A percentile compares a stretch with the other conserved stretches of the same genome.
Conservation (phyloP, 2,329 filamentous ascomycete genomes). For the Fusarium newnesense region DNA sequence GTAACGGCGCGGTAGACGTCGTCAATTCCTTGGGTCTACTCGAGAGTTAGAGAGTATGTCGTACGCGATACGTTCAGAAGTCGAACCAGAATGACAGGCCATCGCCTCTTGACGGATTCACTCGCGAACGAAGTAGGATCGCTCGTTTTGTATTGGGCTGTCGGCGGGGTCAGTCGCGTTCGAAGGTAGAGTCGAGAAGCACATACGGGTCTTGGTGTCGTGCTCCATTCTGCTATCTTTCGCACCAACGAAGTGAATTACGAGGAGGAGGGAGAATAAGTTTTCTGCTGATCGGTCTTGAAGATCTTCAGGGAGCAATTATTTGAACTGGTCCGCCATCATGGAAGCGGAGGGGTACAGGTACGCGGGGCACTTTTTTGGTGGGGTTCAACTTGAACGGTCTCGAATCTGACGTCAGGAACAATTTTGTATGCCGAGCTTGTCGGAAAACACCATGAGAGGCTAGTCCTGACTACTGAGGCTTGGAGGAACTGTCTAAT, state of each 20-base stretch:
- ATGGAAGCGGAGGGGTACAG: conserved; percentile 47
- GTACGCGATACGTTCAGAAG: not conserved
- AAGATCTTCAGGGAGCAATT: conserved; percentile 20
- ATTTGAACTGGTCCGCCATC: conserved; percentile 10
- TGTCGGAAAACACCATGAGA: conserved; percentile 17
- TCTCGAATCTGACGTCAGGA: conserved; percentile 42
- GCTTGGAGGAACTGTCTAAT: not conserved
- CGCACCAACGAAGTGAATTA: not conserved
- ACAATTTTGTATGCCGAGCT: conserved; percentile 13
- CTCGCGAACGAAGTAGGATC: conserved; percentile 90
- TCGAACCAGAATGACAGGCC: conserved; percentile 90
- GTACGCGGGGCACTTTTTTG: conserved; percentile 42
- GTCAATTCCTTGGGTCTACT: conserved; percentile 89
- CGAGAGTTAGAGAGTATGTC: not conserved
- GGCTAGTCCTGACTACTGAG: not conserved
- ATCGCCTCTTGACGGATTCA: conserved; percentile 84
- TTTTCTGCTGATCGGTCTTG: conserved; percentile 12
- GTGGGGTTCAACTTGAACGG: conserved; percentile 33
- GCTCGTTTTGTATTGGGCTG: conserved; percentile 80
- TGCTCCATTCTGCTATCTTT: conserved; percentile 68
- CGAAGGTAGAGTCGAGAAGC: not conserved
- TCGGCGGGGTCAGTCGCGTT: conserved; percentile 25
- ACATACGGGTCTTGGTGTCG: conserved; percentile 78
- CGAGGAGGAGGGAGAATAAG: not conserved
- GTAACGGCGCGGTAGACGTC: conserved; percentile 84